Percentiles rank a stretch among this genome's conserved stretches.
Evolutionary conservation across 805 yeast species (phyloP).

Genomic region (Candida nitratophila): DNA sequence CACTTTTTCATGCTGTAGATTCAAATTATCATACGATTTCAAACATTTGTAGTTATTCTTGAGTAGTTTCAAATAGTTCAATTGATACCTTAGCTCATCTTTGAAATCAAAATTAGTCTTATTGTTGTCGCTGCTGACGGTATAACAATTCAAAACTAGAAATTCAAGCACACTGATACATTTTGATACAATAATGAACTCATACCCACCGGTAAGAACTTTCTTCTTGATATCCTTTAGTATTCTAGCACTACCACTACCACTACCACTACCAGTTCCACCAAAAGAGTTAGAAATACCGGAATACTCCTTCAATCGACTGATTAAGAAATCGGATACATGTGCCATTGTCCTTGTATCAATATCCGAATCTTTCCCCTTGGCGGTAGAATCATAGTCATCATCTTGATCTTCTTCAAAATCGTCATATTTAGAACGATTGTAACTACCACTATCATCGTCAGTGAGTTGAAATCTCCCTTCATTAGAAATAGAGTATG

Average conservation of each 20-base stretch:
- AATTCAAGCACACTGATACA: constrained; percentile 20
- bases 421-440: too few species aligned
- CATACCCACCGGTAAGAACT: constrained; percentile 21
- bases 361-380: too few species aligned
- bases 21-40: constrained; percentile 15
- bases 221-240: constrained; percentile 14
- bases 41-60: constrained; percentile 7
- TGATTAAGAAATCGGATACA: constrained; percentile 13
- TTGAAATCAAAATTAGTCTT: constrained; percentile 21
- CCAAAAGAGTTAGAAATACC: not conserved
- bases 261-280: too few species aligned
- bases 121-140: too few species aligned
- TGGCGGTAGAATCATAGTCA: too few species aligned
- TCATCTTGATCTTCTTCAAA: too few species aligned
- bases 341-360: not conserved
- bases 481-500: too few species aligned
- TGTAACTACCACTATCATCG: too few species aligned
- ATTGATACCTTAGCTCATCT: constrained; percentile 10
- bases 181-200: constrained; percentile 19
- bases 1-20: constrained; percentile 17
- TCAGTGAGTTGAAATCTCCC: too few species aligned
- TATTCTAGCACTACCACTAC: not conserved
- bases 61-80: constrained; percentile 10
- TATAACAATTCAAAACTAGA: constrained; percentile 19
- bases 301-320: constrained; percentile 14